Conservation (phyloP, 148 eudicot species). For the Diospyros lotus region DNA sequence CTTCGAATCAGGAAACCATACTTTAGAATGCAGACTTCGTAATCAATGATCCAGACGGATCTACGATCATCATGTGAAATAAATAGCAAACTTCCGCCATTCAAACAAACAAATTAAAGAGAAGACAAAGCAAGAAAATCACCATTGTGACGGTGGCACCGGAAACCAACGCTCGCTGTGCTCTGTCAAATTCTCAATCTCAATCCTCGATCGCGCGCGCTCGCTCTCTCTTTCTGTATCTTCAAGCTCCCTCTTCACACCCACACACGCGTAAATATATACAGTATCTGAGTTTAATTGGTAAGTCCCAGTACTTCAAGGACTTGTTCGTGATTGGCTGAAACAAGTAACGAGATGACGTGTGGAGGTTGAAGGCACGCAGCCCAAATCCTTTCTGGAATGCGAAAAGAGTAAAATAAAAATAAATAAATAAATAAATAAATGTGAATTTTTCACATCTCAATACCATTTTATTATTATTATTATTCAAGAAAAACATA, state of each 20-base stretch:
- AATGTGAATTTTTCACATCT: no score
- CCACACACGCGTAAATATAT: not conserved
- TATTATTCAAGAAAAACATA: not conserved
- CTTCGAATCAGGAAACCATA: no score
- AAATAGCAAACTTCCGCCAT: no score
- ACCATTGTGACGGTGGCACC: no score
- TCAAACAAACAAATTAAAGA: no score
- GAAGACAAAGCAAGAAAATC: no score
- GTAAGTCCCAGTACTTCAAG: not conserved
- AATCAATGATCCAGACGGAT: no score
- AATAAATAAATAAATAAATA: no score
- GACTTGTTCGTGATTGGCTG: slow-evolving; percentile 6
- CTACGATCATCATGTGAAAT: no score
- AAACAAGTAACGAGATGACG: not conserved
- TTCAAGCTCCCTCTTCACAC: not conserved
- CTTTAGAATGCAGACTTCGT: no score
- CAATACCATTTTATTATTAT: no score
- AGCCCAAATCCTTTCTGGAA: not conserved
- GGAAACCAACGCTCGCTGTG: not conserved
- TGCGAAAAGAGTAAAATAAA: no score
- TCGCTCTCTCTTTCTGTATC: not conserved
- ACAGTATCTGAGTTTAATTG: not conserved
- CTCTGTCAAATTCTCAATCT: not conserved
- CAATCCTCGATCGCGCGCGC: not conserved
- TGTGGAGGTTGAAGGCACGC: not conserved